Conservation (phyloP, 768 basidiomycete species). For the Tricholoma sp. region DNA sequence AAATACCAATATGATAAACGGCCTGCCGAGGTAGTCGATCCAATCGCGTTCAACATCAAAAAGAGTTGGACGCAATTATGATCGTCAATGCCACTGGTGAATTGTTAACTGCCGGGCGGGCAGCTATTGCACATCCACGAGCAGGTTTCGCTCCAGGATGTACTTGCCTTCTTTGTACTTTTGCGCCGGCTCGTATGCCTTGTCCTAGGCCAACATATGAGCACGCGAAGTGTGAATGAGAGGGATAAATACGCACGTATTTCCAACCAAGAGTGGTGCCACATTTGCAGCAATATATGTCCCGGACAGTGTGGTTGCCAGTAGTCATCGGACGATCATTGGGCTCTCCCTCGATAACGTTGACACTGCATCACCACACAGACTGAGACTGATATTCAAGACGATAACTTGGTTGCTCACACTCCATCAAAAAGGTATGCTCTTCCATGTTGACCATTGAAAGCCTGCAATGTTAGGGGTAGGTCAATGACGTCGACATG, state of each 20-base stretch:
- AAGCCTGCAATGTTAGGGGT: constrained; percentile 53
- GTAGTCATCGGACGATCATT: constrained; percentile 96
- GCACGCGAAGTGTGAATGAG: not conserved
- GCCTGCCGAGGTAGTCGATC: constrained; percentile 9
- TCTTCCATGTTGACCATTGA: constrained; percentile 94
- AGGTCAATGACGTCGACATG: constrained; percentile 7
- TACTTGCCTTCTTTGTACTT: constrained; percentile 99
- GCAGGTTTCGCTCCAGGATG: constrained; percentile 92
- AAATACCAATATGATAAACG: constrained; percentile 15
- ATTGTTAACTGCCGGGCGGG: constrained; percentile 2
- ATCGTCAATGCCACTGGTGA: constrained; percentile 9
- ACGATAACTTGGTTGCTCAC: constrained; percentile 43
- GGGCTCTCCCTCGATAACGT: constrained; percentile 84
- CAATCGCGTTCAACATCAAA: not conserved
- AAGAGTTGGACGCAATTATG: not conserved
- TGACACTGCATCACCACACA: constrained; percentile 55
- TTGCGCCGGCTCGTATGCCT: constrained; percentile 84
- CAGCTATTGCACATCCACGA: constrained; percentile 74
- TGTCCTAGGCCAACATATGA: constrained; percentile 55
- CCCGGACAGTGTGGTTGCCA: constrained; percentile 92
- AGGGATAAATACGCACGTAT: constrained; percentile 69
- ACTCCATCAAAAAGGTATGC: constrained; percentile 93
- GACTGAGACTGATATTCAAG: constrained; percentile 4
- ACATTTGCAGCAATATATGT: constrained; percentile 93
- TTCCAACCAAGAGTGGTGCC: constrained; percentile 90